Evolutionary conservation across 192 early-diverging fungal genomes (phyloP).

Genomic region (Paraglomus brasilianum): DNA sequence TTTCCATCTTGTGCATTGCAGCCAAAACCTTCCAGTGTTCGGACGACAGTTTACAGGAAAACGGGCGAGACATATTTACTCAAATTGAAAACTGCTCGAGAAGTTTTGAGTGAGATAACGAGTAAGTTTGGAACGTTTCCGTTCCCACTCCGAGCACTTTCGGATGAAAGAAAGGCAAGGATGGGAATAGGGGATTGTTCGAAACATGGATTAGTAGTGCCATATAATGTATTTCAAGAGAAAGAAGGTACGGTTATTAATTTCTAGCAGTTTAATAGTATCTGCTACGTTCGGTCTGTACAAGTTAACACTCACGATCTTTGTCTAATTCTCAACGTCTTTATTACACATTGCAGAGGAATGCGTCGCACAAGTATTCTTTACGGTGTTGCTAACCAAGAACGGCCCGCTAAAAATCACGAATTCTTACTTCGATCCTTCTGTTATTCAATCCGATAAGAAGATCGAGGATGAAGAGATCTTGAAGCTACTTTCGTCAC

Average conservation of each 20-base stretch:
- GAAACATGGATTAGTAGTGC: slow-evolving; percentile 75
- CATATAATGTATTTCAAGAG: slow-evolving; percentile 84
- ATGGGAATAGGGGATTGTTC: slow-evolving; percentile 90
- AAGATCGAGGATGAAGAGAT: slow-evolving; percentile 79
- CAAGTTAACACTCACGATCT: background rate
- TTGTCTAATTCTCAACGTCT: background rate
- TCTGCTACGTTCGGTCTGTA: background rate
- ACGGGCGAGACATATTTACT: slow-evolving; percentile 74
- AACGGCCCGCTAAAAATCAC: slow-evolving; percentile 86
- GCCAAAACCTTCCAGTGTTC: slow-evolving; percentile 36
- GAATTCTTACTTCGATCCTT: slow-evolving; percentile 69
- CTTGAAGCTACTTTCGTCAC: slow-evolving; percentile 66
- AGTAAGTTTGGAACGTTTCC: slow-evolving; percentile 83
- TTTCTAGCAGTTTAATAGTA: background rate
- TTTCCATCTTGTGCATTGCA: background rate
- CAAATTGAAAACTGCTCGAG: slow-evolving; percentile 85
- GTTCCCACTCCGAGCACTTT: slow-evolving; percentile 81
- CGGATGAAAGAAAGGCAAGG: slow-evolving; percentile 89
- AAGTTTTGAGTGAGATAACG: slow-evolving; percentile 69
- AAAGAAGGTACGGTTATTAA: slow-evolving; percentile 53
- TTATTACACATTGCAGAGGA: slow-evolving; percentile 42
- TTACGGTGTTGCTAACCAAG: slow-evolving; percentile 88
- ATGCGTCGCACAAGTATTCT: slow-evolving; percentile 86
- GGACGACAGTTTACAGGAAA: slow-evolving; percentile 94
- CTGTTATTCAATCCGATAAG: slow-evolving; percentile 82